Conservation (phyloP, 805 yeast genomes). For the Ogataea siamensis region DNA sequence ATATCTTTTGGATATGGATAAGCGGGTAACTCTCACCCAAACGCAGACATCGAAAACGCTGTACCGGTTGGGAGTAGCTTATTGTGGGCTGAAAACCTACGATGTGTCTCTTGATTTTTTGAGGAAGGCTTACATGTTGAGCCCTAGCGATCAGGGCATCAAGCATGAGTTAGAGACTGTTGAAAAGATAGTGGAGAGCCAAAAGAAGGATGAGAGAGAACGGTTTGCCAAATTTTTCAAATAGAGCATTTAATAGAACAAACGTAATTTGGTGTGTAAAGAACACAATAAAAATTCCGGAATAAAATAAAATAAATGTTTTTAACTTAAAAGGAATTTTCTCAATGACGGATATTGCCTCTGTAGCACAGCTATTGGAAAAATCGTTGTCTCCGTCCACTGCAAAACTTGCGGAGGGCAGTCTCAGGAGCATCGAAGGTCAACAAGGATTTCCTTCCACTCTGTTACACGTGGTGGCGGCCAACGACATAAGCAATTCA, state of each 20-base stretch:
- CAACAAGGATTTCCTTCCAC: conserved; percentile 74
- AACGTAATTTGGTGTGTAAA: neutral
- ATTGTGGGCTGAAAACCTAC: conserved; percentile 42
- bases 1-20: conserved; percentile 52
- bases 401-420: conserved; percentile 66
- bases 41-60: conserved; percentile 29
- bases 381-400: conserved; percentile 63
- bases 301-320: conserved; percentile 7
- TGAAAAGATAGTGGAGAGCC: conserved; percentile 39
- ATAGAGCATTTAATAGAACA: conserved; percentile 6
- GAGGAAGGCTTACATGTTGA: conserved; percentile 38
- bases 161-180: conserved; percentile 42
- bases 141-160: conserved; percentile 52
- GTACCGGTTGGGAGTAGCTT: conserved; percentile 32
- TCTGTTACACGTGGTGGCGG: conserved; percentile 74
- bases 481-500: conserved; percentile 47
- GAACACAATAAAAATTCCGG: conserved; percentile 5
- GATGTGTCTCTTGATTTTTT: conserved; percentile 50
- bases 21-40: conserved; percentile 22
- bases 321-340: conserved; percentile 7
- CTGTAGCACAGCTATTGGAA: conserved; percentile 53
- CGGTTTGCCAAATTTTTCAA: conserved; percentile 64
- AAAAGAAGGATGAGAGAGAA: conserved; percentile 49
- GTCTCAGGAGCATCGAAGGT: conserved; percentile 59
- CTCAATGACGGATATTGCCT: conserved; percentile 44